These are phyloP conservation scores for Theileria parva DNA, from an alignment of 169 alveolate species.

Conservation along the genomic window DNA sequence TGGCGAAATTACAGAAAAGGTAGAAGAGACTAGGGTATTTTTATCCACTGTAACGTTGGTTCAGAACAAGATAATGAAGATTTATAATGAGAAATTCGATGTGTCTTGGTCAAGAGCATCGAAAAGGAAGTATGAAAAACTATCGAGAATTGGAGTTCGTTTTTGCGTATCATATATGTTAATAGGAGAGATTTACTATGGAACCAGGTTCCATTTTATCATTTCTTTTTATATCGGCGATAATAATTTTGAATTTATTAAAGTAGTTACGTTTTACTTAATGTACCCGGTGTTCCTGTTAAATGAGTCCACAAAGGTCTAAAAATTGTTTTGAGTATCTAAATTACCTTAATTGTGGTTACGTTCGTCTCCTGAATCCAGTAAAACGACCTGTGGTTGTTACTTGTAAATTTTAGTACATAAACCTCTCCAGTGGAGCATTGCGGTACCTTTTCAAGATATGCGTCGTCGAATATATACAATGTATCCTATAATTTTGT, in stretches of 20 bases:
- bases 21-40: constrained; percentile 12
- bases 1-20: not conserved
- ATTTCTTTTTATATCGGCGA: not conserved
- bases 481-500: constrained; percentile 33
- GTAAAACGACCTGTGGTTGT: constrained; percentile 55
- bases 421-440: constrained; percentile 65
- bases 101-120: constrained; percentile 20
- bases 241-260: constrained; percentile 9
- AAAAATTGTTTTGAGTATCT: not conserved
- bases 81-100: constrained; percentile 6
- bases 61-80: constrained; percentile 2
- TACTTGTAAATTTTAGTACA: constrained; percentile 58
- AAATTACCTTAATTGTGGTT: constrained; percentile 38
- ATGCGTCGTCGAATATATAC: constrained; percentile 68
- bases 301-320: constrained; percentile 26
- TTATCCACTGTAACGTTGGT: not conserved
- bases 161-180: not conserved
- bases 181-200: not conserved
- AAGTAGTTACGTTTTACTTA: not conserved
- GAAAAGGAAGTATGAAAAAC: not conserved
- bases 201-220: constrained; percentile 14
- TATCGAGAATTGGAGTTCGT: constrained; percentile 14
- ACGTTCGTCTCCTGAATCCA: constrained; percentile 72
- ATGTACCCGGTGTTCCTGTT: constrained; percentile 11
- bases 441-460: constrained; percentile 48